phyloP scores from a whole-genome alignment of 345 rosid species.

The Isatis tinctoria region DNA sequence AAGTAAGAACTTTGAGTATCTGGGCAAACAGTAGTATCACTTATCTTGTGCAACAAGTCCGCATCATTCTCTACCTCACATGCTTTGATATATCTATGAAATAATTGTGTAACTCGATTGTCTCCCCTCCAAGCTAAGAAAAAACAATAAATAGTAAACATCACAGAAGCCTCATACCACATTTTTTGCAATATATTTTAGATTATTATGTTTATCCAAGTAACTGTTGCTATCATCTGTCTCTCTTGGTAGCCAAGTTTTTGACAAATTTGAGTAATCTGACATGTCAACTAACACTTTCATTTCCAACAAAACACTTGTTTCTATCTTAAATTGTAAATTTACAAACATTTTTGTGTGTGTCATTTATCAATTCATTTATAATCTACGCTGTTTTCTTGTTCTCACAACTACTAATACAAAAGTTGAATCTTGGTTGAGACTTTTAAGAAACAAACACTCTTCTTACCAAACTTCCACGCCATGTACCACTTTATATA shows the following conservation, averaged over 20 bases:
- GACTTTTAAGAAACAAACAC: neutral
- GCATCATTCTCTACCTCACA: slow-evolving; percentile 13
- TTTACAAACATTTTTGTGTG: too few species aligned
- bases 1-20: neutral
- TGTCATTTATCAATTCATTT: neutral
- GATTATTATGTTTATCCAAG: neutral
- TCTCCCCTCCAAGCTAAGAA: slow-evolving; percentile 19
- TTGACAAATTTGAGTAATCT: slow-evolving; percentile 6
- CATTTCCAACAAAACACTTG: slow-evolving; percentile 2
- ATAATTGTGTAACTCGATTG: slow-evolving; percentile 14
- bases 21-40: neutral
- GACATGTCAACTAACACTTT: slow-evolving; percentile 26
- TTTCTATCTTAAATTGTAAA: too few species aligned
- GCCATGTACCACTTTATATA: neutral
- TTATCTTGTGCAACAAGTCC: neutral
- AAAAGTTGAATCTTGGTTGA: neutral
- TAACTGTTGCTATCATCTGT: slow-evolving; percentile 3
- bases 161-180: slow-evolving; percentile 1
- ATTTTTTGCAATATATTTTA: neutral
- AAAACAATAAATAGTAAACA: neutral
- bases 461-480: neutral
- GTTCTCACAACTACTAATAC: neutral
- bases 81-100: slow-evolving; percentile 6
- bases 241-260: slow-evolving; percentile 13
- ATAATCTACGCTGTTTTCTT: neutral